Conservation (phyloP, 306 rosid genomes). For the Sindora glabra region DNA sequence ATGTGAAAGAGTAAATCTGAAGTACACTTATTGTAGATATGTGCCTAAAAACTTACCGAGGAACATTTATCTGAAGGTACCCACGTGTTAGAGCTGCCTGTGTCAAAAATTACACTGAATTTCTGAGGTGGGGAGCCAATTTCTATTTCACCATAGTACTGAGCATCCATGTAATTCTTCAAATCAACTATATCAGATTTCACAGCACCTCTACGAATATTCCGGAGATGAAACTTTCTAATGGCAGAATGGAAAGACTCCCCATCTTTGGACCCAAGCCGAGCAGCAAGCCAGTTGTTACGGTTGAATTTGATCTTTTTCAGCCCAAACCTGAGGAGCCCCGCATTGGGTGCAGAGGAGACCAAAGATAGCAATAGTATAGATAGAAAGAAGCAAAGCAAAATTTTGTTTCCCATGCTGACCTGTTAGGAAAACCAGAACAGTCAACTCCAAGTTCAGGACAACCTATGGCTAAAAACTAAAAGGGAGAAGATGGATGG, state of each 20-base stretch:
- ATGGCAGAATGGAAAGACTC: constrained; percentile 20
- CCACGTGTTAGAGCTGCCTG: constrained; percentile 95
- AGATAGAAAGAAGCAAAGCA: constrained; percentile 38
- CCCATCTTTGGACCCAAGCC: constrained; percentile 27
- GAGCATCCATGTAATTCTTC: constrained; percentile 91
- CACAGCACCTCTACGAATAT: constrained; percentile 22
- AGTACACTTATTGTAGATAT: too few relatives aligned
- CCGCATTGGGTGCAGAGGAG: constrained; percentile 35
- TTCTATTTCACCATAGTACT: constrained; percentile 77
- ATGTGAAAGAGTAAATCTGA: neutral
- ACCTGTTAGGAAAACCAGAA: constrained; percentile 37
- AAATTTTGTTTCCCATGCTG: constrained; percentile 40
- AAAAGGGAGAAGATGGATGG: neutral
- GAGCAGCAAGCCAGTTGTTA: constrained; percentile 30
- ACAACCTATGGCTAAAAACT: neutral
- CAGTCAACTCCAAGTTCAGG: neutral
- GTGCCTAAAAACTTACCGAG: constrained; percentile 55
- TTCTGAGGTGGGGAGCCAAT: constrained; percentile 85
- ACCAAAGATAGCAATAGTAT: constrained; percentile 40
- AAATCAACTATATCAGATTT: constrained; percentile 45
- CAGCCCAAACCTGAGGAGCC: constrained; percentile 65
- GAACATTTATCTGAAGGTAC: constrained; percentile 75
- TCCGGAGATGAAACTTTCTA: constrained; percentile 28
- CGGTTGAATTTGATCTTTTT: constrained; percentile 44
- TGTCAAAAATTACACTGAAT: constrained; percentile 84